Percentiles rank a stretch among this genome's conserved stretches.
Conservation (phyloP, 345 rosid species). For the Microthlaspi erraticum region DNA sequence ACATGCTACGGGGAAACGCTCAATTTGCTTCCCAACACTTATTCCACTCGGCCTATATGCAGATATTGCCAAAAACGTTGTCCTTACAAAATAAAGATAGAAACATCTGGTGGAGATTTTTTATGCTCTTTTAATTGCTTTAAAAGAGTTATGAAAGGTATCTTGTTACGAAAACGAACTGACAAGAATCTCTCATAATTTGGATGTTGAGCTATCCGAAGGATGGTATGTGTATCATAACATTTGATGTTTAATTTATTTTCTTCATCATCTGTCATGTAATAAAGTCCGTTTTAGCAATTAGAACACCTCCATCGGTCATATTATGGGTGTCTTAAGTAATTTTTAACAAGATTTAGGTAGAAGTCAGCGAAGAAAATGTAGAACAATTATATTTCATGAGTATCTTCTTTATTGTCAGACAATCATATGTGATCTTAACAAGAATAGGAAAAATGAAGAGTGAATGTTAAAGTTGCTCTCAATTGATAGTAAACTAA, state of each 20-base stretch:
- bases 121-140: background rate
- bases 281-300: too few relatives aligned
- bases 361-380: too few relatives aligned
- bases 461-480: too few relatives aligned
- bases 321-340: too few relatives aligned
- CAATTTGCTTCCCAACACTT: background rate
- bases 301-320: too few relatives aligned
- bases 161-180: background rate
- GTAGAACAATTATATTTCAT: too few relatives aligned
- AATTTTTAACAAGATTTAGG: too few relatives aligned
- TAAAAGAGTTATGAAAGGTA: background rate
- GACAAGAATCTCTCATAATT: background rate
- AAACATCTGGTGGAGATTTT: background rate
- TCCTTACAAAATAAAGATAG: background rate
- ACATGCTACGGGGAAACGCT: background rate
- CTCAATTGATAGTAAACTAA: too few relatives aligned
- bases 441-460: too few relatives aligned
- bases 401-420: too few relatives aligned
- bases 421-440: too few relatives aligned
- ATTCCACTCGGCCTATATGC: constrained; percentile 17
- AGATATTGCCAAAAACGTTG: background rate
- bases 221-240: background rate
- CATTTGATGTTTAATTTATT: background rate
- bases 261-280: background rate
- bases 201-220: background rate